phyloP scores from a whole-genome alignment of 805 yeast genomes.

The Wickerhamomyces alni region DNA sequence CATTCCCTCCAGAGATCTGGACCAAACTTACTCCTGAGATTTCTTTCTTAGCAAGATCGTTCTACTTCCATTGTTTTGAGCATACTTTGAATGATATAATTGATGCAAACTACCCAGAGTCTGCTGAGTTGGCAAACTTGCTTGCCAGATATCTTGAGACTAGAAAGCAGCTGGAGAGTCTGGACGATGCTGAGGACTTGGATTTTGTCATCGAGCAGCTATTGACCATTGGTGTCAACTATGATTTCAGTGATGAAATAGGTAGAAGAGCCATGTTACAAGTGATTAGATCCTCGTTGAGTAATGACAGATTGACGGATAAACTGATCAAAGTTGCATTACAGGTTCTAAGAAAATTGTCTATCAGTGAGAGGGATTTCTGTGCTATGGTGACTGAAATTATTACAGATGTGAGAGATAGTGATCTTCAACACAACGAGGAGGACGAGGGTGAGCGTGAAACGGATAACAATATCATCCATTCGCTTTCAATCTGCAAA shows the following conservation, averaged over 20 bases:
- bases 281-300: slow-evolving; percentile 51
- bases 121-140: slow-evolving; percentile 59
- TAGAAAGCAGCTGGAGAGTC: slow-evolving; percentile 27
- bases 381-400: slow-evolving; percentile 80
- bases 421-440: slow-evolving; percentile 24
- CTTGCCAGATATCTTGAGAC: slow-evolving; percentile 50
- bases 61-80: slow-evolving; percentile 57
- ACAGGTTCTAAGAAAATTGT: slow-evolving; percentile 60
- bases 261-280: slow-evolving; percentile 76
- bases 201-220: slow-evolving; percentile 76
- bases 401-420: slow-evolving; percentile 77
- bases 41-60: slow-evolving; percentile 64
- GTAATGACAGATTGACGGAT: slow-evolving; percentile 51
- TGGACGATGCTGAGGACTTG: slow-evolving; percentile 46
- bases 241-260: slow-evolving; percentile 85
- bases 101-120: slow-evolving; percentile 73
- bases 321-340: slow-evolving; percentile 49
- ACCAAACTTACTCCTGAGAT: slow-evolving; percentile 64
- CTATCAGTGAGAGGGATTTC: slow-evolving; percentile 80
- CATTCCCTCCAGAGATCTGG: slow-evolving; percentile 67
- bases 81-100: slow-evolving; percentile 45
- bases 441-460: slow-evolving; percentile 22
- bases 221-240: slow-evolving; percentile 55
- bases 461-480: slow-evolving; percentile 40
- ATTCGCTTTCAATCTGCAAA: slow-evolving; percentile 64